Evolutionary conservation across 2,329 filamentous ascomycete species (phyloP).

Genomic region (Talaromyces islandicus): DNA sequence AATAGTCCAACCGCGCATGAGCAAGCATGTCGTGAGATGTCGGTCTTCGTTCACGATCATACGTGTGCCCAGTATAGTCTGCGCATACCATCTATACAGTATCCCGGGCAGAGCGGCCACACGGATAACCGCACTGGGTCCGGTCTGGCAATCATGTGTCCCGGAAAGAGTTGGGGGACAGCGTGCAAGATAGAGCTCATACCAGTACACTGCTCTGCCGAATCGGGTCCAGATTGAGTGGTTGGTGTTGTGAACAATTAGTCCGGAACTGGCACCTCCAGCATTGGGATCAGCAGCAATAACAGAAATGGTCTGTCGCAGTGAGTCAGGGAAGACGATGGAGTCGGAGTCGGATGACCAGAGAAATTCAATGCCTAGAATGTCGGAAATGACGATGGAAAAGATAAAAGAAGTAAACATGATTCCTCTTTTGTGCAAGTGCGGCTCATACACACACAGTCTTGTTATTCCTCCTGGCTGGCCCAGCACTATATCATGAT

Average conservation of each 20-base stretch:
- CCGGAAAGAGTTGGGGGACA: constrained; percentile 24
- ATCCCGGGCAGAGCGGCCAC: constrained; percentile 24
- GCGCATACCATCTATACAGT: constrained; percentile 31
- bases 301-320: constrained; percentile 23
- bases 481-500: constrained; percentile 14
- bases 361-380: constrained; percentile 27
- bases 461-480: constrained; percentile 10
- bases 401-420: constrained; percentile 35
- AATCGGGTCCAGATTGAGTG: constrained; percentile 25
- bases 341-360: constrained; percentile 35
- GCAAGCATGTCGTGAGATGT: constrained; percentile 31
- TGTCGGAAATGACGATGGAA: constrained; percentile 25
- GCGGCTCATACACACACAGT: constrained; percentile 30
- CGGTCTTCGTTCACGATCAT: constrained; percentile 36
- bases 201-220: constrained; percentile 29
- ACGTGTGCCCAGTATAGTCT: constrained; percentile 27
- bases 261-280: constrained; percentile 27
- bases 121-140: constrained; percentile 31
- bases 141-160: constrained; percentile 31
- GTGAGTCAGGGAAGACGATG: constrained; percentile 23
- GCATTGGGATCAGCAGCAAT: constrained; percentile 26
- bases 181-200: constrained; percentile 28
- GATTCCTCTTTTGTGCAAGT: constrained; percentile 35
- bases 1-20: constrained; percentile 28
- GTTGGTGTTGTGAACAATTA: constrained; percentile 29